phyloP scores from a whole-genome alignment of 2,329 filamentous ascomycete species.

The Herpomyces periplanetae region DNA sequence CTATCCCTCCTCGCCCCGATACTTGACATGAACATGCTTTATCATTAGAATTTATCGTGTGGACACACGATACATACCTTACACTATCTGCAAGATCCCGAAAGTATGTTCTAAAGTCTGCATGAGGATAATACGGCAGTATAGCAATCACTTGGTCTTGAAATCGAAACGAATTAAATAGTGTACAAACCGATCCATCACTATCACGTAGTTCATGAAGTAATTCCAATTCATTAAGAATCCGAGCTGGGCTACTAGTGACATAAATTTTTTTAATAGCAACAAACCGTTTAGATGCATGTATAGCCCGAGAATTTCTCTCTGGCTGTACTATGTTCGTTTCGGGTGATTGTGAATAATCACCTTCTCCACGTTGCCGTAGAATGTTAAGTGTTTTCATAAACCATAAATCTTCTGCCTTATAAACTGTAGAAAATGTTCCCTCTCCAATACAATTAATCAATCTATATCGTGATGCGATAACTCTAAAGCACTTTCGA shows the following conservation, averaged over 20 bases:
- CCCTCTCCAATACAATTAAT: slow-evolving; percentile 95
- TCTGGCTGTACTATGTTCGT: slow-evolving; percentile 11
- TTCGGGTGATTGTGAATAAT: slow-evolving; percentile 27
- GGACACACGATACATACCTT: slow-evolving; percentile 1
- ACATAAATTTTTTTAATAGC: slow-evolving; percentile 99
- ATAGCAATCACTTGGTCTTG: slow-evolving; percentile 83
- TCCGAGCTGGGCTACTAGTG: slow-evolving; percentile 64
- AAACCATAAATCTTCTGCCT: slow-evolving; percentile 67
- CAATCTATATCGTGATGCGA: slow-evolving; percentile 43
- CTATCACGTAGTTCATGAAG: slow-evolving; percentile 53
- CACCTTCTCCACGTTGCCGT: slow-evolving; percentile 21
- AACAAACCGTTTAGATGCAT: slow-evolving; percentile 21
- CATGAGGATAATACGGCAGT: slow-evolving; percentile 73
- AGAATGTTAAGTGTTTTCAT: slow-evolving; percentile 55
- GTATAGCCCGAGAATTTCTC: slow-evolving; percentile 5
- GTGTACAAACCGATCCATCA: slow-evolving; percentile 49
- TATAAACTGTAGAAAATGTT: slow-evolving; percentile 95
- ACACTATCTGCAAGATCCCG: too few relatives aligned
- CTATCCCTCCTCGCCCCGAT: too few relatives aligned
- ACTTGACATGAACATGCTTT: slow-evolving; percentile 20
- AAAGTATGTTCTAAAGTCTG: slow-evolving; percentile 76
- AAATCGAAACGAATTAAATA: slow-evolving; percentile 83
- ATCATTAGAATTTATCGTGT: too few relatives aligned
- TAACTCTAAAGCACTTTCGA: slow-evolving; percentile 39
- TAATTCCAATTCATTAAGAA: slow-evolving; percentile 80